Conservation (phyloP, 2,329 filamentous ascomycete species). For the Trichoderma arundinaceum region DNA sequence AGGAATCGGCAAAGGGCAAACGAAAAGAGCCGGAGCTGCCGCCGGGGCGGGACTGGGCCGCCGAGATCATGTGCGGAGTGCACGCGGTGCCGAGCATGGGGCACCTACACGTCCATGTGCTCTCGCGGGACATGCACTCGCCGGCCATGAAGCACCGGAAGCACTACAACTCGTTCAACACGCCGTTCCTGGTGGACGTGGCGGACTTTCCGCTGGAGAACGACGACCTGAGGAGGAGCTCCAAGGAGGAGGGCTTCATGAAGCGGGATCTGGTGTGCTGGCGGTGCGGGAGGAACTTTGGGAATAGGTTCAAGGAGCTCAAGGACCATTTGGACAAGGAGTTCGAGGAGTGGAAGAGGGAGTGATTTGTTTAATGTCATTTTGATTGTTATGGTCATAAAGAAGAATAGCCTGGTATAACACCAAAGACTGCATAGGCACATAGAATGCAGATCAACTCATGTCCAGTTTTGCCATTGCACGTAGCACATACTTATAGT, state of each 20-base stretch:
- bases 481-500: neutral
- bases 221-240: constrained; percentile 67
- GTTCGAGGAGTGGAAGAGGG: constrained; percentile 74
- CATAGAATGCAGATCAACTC: neutral
- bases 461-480: neutral
- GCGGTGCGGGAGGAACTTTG: constrained; percentile 78
- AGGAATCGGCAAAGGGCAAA: neutral
- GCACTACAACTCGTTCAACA: constrained; percentile 92
- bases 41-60: constrained; percentile 75
- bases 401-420: neutral
- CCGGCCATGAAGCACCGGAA: constrained; percentile 75
- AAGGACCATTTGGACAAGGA: constrained; percentile 78
- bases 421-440: neutral
- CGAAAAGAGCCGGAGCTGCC: constrained; percentile 56
- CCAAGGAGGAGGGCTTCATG: constrained; percentile 64
- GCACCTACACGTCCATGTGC: constrained; percentile 87
- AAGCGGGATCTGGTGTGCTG: constrained; percentile 76
- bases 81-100: constrained; percentile 92
- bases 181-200: constrained; percentile 79
- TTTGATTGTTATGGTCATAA: neutral
- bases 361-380: constrained; percentile 47
- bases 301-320: constrained; percentile 72
- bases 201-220: constrained; percentile 76
- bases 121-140: constrained; percentile 80
- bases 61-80: constrained; percentile 76